These are phyloP conservation scores for Lachancea quebecensis DNA, from an alignment of 805 yeast species.

Conservation along the genomic window DNA sequence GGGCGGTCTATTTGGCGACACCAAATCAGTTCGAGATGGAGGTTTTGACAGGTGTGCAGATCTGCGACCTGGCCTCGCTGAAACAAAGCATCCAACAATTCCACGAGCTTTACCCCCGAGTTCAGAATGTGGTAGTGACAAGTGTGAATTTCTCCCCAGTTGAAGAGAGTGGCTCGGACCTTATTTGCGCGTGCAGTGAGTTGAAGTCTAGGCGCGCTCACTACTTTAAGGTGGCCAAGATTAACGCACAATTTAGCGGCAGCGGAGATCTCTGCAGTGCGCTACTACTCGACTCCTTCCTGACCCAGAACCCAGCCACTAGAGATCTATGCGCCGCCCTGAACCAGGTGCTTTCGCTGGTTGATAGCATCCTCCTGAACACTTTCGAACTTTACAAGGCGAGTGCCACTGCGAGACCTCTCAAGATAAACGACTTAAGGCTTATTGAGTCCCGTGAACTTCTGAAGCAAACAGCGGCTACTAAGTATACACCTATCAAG, in stretches of 20 bases:
- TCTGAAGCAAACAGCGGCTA: constrained; percentile 10
- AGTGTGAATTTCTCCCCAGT: constrained; percentile 35
- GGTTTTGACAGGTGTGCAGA: constrained; percentile 41
- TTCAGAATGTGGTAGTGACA: constrained; percentile 51
- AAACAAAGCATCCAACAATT: constrained; percentile 37
- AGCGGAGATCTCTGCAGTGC: constrained; percentile 71
- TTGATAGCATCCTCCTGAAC: constrained; percentile 37
- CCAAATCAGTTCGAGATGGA: constrained; percentile 78
- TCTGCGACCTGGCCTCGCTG: constrained; percentile 35
- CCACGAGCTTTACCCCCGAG: constrained; percentile 36
- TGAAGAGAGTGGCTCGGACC: not conserved
- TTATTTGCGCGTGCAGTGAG: constrained; percentile 17
- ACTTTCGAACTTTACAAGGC: constrained; percentile 29
- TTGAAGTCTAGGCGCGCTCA: constrained; percentile 33
- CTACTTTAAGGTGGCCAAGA: constrained; percentile 38
- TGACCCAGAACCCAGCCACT: constrained; percentile 19
- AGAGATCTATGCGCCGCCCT: constrained; percentile 28
- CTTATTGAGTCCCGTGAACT: constrained; percentile 38
- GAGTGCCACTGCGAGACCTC: not conserved
- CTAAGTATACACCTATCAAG: constrained; percentile 4
- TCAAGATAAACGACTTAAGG: constrained; percentile 37
- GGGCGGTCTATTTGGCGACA: constrained; percentile 45
- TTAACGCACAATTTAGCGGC: constrained; percentile 61
- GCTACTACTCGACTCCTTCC: constrained; percentile 45
- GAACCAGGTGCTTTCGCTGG: constrained; percentile 35